These are phyloP conservation scores for Globisporangium ultimum DNA, from an alignment of 352 stramenopile species.

Conservation along the genomic window DNA sequence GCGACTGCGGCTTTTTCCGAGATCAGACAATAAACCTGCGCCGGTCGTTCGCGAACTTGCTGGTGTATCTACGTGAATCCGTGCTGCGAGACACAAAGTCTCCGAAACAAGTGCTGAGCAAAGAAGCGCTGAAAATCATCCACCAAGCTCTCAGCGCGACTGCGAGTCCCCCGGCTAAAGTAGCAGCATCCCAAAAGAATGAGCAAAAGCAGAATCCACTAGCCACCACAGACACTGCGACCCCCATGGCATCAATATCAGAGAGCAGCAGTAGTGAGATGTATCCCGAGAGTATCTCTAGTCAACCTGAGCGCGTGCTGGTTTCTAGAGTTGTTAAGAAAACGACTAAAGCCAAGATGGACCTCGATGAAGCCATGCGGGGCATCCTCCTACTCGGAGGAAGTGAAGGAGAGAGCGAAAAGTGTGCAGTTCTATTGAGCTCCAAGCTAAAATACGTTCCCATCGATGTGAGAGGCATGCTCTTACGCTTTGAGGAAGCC, in stretches of 20 bases:
- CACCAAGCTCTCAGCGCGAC: constrained; percentile 12
- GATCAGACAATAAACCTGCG: constrained; percentile 35
- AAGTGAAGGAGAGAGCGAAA: constrained; percentile 25
- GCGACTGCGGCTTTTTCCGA: constrained; percentile 40
- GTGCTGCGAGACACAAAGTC: constrained; percentile 32
- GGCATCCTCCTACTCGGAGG: constrained; percentile 51
- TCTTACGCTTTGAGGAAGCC: constrained; percentile 14
- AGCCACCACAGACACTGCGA: not conserved
- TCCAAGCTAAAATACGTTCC: constrained; percentile 43
- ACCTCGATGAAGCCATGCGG: constrained; percentile 49
- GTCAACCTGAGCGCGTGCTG: not conserved
- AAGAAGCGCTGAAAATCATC: constrained; percentile 21
- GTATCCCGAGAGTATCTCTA: not conserved
- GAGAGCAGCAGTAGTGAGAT: not conserved
- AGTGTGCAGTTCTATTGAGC: constrained; percentile 33
- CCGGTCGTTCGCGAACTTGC: constrained; percentile 32
- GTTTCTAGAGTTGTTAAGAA: constrained; percentile 15
- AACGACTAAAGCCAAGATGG: constrained; percentile 10
- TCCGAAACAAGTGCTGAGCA: not conserved
- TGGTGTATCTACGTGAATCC: constrained; percentile 40
- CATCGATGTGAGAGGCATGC: constrained; percentile 30
- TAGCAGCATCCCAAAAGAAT: not conserved
- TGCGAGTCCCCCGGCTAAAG: not conserved
- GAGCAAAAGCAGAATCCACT: not conserved
- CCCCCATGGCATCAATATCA: not conserved